Base-by-base conservation (phyloP, 164 flowering plant species). In the Tetrastigma voinierianum region DNA sequence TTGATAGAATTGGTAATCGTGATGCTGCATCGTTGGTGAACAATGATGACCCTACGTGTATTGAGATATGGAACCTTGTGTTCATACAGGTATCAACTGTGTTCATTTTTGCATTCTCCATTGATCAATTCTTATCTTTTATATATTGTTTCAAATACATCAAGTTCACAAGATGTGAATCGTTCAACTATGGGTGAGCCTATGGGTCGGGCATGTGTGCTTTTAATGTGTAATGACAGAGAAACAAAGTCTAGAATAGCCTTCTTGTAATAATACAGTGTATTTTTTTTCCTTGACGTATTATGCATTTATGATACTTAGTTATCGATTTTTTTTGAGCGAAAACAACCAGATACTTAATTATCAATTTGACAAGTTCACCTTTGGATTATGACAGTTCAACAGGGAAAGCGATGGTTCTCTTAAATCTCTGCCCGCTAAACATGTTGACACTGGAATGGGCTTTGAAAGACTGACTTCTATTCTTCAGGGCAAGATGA, bases 361-460 rank as follows among this genome's bases (percentile, higher is more conserved):
- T 32, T 3, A 32, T 32, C 40, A 1, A 32, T 32, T 32, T 32
- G 40, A 32, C 40, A 32, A 2, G 40, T 0, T 32, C 40, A 32
- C 40, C 3, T 32, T 32, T 32, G 40, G 40, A 32, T 32, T 69
- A 45, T 18, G 62, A 60, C 86, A 96, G 99, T 93, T 86, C 67
- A 96, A 96, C 74, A 72, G 99, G 81, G 99, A 96, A 82, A 73
- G 70, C 74, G 98, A 96, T 78, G 96, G 96, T 49, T 82, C 96
- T 58, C 74, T 96, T 15, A 96, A 88, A 70, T 71, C 92, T 70
- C 76, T 96, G 45, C 98, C 99, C 61, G 89, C 97, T 32, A 96
- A 96, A 83, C 99, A 96, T 76, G 99, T 96, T 64, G 99, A 96
- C 72, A 96, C 99, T 67, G 98, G 99, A 48, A 46, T 96, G 98